phyloP scores from a whole-genome alignment of 441 rosid species.

The Eruca vesicaria region DNA sequence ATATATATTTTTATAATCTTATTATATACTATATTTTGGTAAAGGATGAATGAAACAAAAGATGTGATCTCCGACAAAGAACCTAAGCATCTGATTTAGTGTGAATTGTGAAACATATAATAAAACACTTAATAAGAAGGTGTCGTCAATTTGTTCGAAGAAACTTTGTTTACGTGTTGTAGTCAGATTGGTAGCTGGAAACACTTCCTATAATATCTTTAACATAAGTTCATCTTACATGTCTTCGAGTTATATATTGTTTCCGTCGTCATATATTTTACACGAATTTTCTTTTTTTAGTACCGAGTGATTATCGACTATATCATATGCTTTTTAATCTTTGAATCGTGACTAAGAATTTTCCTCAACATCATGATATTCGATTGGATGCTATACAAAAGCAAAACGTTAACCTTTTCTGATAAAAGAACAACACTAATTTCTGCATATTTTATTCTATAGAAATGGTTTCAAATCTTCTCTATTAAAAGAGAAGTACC shows the following conservation, averaged over 20 bases:
- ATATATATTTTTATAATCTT: neutral
- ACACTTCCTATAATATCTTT: neutral
- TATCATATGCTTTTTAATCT: neutral
- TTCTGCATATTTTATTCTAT: neutral
- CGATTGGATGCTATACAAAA: neutral
- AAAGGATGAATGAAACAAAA: neutral
- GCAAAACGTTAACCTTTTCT: neutral
- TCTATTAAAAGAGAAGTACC: no score
- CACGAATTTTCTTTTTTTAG: neutral
- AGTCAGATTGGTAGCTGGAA: neutral
- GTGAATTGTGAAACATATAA: neutral
- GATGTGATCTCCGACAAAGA: neutral
- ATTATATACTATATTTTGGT: neutral
- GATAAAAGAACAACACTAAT: neutral
- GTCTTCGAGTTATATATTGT: neutral
- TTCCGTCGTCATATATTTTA: neutral
- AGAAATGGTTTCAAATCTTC: neutral
- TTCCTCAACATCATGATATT: constrained; percentile 3
- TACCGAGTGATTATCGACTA: neutral
- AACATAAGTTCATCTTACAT: neutral
- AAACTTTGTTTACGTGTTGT: neutral
- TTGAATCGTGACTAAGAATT: neutral
- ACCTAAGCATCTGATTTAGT: neutral
- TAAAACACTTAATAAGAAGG: neutral
- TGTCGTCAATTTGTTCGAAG: neutral